Evolutionary conservation across 148 eudicot species (phyloP).

Genomic region (Suaeda aralocaspica): DNA sequence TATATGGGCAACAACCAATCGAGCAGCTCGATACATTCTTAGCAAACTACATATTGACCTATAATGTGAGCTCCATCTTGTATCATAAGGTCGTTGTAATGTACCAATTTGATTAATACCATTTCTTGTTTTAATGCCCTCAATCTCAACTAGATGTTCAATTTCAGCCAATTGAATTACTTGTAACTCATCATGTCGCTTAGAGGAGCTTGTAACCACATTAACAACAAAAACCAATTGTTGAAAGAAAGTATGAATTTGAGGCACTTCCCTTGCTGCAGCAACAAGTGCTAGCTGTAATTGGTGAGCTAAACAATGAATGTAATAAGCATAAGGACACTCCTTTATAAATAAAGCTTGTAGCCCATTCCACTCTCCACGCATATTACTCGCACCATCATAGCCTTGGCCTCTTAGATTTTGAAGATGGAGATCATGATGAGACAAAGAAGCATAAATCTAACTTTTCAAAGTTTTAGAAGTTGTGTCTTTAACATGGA

Average conservation of each 20-base stretch:
- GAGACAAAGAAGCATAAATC: conserved; percentile 7
- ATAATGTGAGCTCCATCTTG: neutral
- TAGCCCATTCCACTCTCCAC: conserved; percentile 10
- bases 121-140: neutral
- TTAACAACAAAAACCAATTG: neutral
- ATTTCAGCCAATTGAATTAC: neutral
- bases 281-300: conserved; percentile 1
- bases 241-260: conserved; percentile 9
- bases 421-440: neutral
- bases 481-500: conserved; percentile 21
- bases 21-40: conserved; percentile 5
- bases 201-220: neutral
- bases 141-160: neutral
- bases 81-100: neutral
- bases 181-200: neutral
- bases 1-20: neutral
- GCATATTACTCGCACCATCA: conserved; percentile 11
- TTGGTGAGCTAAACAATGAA: neutral
- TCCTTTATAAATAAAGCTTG: conserved; percentile 1
- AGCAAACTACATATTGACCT: neutral
- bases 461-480: conserved; percentile 13
- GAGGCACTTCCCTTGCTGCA: neutral
- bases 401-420: conserved; percentile 1
- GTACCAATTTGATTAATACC: neutral
- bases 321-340: neutral